phyloP scores from a whole-genome alignment of 768 basidiomycete genomes.

The Kwoniella europaea region DNA sequence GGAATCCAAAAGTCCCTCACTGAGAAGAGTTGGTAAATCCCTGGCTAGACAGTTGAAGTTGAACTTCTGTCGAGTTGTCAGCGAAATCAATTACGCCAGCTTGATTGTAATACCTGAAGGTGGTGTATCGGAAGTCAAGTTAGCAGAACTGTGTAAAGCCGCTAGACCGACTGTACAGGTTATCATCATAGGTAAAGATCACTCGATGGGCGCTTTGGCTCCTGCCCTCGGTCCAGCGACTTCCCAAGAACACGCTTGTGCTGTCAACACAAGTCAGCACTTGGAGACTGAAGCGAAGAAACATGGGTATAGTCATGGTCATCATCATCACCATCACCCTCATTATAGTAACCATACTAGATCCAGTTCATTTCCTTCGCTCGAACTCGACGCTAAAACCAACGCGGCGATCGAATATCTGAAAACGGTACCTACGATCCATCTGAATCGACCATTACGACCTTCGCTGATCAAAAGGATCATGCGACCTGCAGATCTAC shows the following conservation, averaged over 20 bases:
- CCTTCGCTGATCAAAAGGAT: slow-evolving; percentile 41
- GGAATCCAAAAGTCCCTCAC: slow-evolving; percentile 22
- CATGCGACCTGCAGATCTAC: slow-evolving; percentile 24
- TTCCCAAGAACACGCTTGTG: slow-evolving; percentile 1
- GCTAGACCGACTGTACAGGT: slow-evolving; percentile 38
- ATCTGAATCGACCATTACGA: slow-evolving; percentile 35
- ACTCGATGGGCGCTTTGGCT: slow-evolving; percentile 14
- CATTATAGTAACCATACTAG: not conserved
- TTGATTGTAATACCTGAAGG: slow-evolving; percentile 41
- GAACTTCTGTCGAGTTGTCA: slow-evolving; percentile 40
- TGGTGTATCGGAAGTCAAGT: slow-evolving; percentile 2
- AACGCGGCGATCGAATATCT: slow-evolving; percentile 11
- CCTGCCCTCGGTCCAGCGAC: slow-evolving; percentile 11
- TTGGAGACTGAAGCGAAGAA: not conserved
- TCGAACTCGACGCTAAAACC: slow-evolving; percentile 6
- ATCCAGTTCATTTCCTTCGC: slow-evolving; percentile 4
- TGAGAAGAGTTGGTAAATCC: slow-evolving; percentile 40
- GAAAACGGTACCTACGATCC: slow-evolving; percentile 11
- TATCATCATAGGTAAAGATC: slow-evolving; percentile 30
- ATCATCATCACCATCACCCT: slow-evolving; percentile 1
- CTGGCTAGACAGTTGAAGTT: slow-evolving; percentile 43
- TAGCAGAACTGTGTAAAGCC: slow-evolving; percentile 25
- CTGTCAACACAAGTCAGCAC: not conserved
- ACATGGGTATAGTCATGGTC: slow-evolving; percentile 1
- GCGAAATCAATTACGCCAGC: slow-evolving; percentile 37